These are phyloP conservation scores for Hypoxylon lienhwacheense DNA, from an alignment of 495 filamentous ascomycete genomes.

Conservation along the genomic window DNA sequence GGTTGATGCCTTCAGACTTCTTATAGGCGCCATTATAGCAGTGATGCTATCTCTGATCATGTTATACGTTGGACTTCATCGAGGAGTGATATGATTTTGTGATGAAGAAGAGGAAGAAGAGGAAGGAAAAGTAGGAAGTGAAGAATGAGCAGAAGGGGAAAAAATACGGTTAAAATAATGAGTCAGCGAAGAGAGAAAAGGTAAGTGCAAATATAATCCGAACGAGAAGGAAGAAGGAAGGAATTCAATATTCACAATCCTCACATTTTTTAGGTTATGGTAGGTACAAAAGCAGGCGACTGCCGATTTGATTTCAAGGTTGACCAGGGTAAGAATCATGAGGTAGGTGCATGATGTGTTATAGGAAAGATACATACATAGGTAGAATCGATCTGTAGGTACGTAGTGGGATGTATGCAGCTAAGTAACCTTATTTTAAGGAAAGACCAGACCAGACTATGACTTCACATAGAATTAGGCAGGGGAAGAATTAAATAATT, in stretches of 20 bases:
- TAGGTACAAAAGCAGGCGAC: background rate
- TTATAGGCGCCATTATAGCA: conserved; percentile 10
- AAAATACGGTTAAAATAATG: too few relatives aligned
- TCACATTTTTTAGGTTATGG: background rate
- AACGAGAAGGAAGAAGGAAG: too few relatives aligned
- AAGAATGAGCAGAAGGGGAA: background rate
- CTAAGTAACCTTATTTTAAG: conserved; percentile 24
- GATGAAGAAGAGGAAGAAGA: background rate
- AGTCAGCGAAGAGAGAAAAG: too few relatives aligned
- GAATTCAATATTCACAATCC: conserved; percentile 2
- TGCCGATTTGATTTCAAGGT: too few relatives aligned
- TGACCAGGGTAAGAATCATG: too few relatives aligned
- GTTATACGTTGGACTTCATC: conserved; percentile 1
- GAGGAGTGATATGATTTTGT: background rate
- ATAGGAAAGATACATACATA: too few relatives aligned
- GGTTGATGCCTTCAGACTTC: background rate
- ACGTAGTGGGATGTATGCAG: conserved; percentile 26
- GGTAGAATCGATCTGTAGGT: too few relatives aligned
- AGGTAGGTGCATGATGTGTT: too few relatives aligned
- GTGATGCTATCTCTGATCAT: conserved; percentile 9
- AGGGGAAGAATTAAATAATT: background rate
- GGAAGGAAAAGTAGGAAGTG: background rate
- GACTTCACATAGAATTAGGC: conserved; percentile 4
- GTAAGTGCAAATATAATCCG: too few relatives aligned
- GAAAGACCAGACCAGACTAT: background rate